Conservation (phyloP, 1,284 basidiomycete species). For the Rhodotorula mucilaginosa region DNA sequence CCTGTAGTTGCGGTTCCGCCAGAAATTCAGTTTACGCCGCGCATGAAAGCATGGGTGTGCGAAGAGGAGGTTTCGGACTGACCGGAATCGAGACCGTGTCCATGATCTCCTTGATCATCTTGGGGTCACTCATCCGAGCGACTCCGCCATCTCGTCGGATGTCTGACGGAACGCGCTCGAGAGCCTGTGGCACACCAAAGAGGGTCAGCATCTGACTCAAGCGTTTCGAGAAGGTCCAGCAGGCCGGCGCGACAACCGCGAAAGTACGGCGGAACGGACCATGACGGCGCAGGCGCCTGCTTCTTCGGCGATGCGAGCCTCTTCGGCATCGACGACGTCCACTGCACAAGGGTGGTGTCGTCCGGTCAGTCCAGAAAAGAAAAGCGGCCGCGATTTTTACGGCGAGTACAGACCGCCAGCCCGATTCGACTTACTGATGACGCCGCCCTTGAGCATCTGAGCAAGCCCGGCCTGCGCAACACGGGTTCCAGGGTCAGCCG, state of each 20-base stretch:
- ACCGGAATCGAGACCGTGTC: constrained; percentile 76
- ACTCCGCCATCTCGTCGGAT: constrained; percentile 88
- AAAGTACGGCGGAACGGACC: constrained; percentile 55
- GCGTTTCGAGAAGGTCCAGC: not conserved
- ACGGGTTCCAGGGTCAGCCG: not conserved
- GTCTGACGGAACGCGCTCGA: constrained; percentile 90
- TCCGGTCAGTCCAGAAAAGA: not conserved
- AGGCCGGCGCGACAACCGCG: not conserved
- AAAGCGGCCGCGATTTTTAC: constrained; percentile 44
- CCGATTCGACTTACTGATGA: constrained; percentile 57
- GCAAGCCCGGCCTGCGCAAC: constrained; percentile 56
- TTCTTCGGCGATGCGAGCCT: constrained; percentile 95
- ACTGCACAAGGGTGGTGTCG: constrained; percentile 4
- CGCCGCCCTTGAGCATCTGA: constrained; percentile 92
- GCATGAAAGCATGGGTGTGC: not conserved
- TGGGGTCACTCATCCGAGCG: constrained; percentile 67
- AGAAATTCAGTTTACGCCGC: not conserved
- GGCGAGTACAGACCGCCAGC: not conserved
- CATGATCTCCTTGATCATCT: constrained; percentile 95
- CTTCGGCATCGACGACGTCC: constrained; percentile 65
- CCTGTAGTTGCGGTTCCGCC: constrained; percentile 50
- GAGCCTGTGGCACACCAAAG: constrained; percentile 38
- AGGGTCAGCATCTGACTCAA: not conserved
- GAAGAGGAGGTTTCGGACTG: not conserved
- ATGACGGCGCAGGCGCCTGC: constrained; percentile 98